phyloP scores from a whole-genome alignment of 2,329 filamentous ascomycete genomes.

The Davidsoniella neocaledoniae region DNA sequence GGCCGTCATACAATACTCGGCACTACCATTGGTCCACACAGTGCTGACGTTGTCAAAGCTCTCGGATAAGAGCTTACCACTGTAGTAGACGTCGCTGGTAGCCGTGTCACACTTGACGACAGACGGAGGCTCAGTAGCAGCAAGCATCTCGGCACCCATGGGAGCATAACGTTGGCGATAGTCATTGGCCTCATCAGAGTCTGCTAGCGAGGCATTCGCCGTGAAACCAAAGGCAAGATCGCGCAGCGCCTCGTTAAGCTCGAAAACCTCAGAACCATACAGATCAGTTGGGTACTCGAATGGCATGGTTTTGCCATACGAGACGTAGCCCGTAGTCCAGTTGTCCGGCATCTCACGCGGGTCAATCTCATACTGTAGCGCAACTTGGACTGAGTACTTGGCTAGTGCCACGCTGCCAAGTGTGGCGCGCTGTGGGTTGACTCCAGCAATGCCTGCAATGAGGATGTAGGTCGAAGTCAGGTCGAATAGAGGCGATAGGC shows the following conservation, averaged over 20 bases:
- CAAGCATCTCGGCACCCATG: constrained; percentile 23
- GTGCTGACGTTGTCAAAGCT: constrained; percentile 48
- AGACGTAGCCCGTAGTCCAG: constrained; percentile 52
- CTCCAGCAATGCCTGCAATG: constrained; percentile 55
- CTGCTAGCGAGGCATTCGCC: constrained; percentile 31
- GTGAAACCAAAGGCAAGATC: constrained; percentile 35
- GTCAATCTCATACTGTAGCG: constrained; percentile 61
- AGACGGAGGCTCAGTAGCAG: constrained; percentile 30
- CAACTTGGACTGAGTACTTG: constrained; percentile 55
- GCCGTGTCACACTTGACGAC: constrained; percentile 50
- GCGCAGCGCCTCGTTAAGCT: constrained; percentile 43
- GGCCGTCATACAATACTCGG: constrained; percentile 51
- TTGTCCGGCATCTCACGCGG: constrained; percentile 47
- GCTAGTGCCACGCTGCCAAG: constrained; percentile 50
- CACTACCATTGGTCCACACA: constrained; percentile 50
- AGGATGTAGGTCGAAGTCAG: constrained; percentile 54
- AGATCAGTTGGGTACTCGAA: constrained; percentile 38
- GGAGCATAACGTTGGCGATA: constrained; percentile 39
- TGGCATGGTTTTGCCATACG: constrained; percentile 40
- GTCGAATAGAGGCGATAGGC: constrained; percentile 46
- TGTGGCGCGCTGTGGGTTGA: constrained; percentile 51
- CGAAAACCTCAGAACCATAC: constrained; percentile 56
- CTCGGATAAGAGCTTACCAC: constrained; percentile 40
- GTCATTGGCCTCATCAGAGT: constrained; percentile 28
- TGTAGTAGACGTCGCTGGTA: constrained; percentile 58